Percentiles rank a stretch among this genome's conserved stretches.
phyloP scores from a whole-genome alignment of 352 stramenopile genomes.

The Phytopythium vexans region DNA sequence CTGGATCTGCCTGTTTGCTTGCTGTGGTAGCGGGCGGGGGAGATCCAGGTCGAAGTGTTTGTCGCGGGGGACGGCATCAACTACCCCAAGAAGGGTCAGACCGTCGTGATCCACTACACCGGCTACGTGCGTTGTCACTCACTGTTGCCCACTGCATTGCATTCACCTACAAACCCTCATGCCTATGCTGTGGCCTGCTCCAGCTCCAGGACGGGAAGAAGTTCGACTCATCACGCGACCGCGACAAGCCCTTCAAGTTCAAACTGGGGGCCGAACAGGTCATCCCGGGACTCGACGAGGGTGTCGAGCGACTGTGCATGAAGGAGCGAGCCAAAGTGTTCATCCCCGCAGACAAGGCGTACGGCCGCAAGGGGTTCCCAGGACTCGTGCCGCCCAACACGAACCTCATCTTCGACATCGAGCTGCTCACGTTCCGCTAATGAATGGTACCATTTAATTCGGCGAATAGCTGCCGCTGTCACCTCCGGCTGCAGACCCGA shows the following conservation, averaged over 20 bases:
- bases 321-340: conserved; percentile 86
- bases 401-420: conserved; percentile 91
- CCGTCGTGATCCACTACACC: conserved; percentile 86
- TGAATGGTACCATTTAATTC: neutral
- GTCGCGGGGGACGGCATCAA: conserved; percentile 88
- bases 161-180: neutral
- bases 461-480: neutral
- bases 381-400: conserved; percentile 90
- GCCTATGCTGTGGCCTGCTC: neutral
- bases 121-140: conserved; percentile 54
- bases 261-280: conserved; percentile 87
- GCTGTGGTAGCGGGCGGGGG: conserved; percentile 41
- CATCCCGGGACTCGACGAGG: conserved; percentile 85
- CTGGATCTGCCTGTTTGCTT: neutral
- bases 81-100: conserved; percentile 86
- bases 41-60: conserved; percentile 89
- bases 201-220: conserved; percentile 73
- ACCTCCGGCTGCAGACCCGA: conserved; percentile 9
- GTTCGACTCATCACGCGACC: conserved; percentile 71
- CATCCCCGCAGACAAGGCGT: conserved; percentile 84
- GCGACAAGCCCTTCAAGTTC: conserved; percentile 89
- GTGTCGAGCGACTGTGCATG: conserved; percentile 77
- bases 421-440: conserved; percentile 84
- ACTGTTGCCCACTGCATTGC: neutral
- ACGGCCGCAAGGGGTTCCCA: conserved; percentile 81